phyloP scores from a whole-genome alignment of 768 basidiomycete species.

The Nevesoporus exiguus region DNA sequence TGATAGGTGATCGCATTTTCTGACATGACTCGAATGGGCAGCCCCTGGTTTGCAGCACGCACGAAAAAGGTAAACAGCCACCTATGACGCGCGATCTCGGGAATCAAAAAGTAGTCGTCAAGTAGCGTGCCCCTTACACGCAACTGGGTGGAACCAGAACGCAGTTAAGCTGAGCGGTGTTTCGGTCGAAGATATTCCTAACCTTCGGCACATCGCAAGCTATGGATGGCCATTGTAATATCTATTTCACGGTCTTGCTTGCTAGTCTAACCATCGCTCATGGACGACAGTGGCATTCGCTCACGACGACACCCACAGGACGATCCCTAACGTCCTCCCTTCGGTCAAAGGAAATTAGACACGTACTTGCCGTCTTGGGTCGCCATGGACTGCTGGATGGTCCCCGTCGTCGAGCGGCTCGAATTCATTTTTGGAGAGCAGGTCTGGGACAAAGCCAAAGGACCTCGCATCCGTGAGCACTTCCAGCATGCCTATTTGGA shows the following conservation, averaged over 20 bases:
- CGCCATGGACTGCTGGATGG: conserved; percentile 5
- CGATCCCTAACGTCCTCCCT: neutral
- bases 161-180: neutral
- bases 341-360: neutral
- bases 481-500: conserved; percentile 4
- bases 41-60: no score
- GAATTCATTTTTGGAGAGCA: neutral
- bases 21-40: no score
- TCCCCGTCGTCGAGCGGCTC: neutral
- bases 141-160: conserved; percentile 2
- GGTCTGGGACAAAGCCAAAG: neutral
- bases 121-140: conserved; percentile 3
- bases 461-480: neutral
- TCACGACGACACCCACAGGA: neutral
- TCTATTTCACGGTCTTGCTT: neutral
- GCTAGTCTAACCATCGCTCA: neutral
- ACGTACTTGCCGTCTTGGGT: neutral
- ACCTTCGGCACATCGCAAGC: neutral
- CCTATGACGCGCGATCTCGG: no score
- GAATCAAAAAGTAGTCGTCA: no score
- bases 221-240: conserved; percentile 4
- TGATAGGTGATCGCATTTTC: no score
- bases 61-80: no score
- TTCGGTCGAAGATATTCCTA: neutral
- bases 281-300: no score